Percentiles rank a stretch among this genome's conserved stretches.
Conservation (phyloP, 257 asterid genomes). For the Gentiana macrophylla region DNA sequence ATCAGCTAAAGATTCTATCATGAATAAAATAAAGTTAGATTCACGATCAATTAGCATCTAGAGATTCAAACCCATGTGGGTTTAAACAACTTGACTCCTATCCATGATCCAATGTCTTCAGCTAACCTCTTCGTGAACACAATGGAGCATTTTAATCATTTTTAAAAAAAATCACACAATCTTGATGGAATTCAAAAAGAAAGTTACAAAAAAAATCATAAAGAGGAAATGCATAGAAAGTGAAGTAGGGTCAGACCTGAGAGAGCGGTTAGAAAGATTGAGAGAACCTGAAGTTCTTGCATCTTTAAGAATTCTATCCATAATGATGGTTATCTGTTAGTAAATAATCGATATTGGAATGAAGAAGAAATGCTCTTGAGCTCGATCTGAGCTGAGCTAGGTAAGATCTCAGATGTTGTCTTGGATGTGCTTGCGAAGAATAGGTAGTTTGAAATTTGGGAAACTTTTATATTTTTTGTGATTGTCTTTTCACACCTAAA, state of each 20-base stretch:
- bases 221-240: not conserved
- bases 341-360: too few species aligned
- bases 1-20: constrained; percentile 1
- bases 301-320: constrained; percentile 82
- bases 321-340: constrained; percentile 3
- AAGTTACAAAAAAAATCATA: not conserved
- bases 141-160: not conserved
- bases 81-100: not conserved
- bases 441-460: too few species aligned
- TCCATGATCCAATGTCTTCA: not conserved
- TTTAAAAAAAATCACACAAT: not conserved
- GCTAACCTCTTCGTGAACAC: not conserved
- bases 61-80: not conserved
- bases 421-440: too few species aligned
- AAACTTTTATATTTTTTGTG: too few species aligned
- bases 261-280: constrained; percentile 87
- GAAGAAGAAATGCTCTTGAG: not conserved
- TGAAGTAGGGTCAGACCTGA: constrained; percentile 35
- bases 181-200: not conserved
- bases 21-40: not conserved
- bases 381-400: not conserved
- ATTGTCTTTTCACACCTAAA: too few species aligned
- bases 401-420: not conserved
- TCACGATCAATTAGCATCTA: not conserved
- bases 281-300: constrained; percentile 95